A percentile compares a stretch with the other conserved stretches of the same genome.
Conservation (phyloP, 2,329 filamentous ascomycete species). For the Hypoxylon rubiginosum region DNA sequence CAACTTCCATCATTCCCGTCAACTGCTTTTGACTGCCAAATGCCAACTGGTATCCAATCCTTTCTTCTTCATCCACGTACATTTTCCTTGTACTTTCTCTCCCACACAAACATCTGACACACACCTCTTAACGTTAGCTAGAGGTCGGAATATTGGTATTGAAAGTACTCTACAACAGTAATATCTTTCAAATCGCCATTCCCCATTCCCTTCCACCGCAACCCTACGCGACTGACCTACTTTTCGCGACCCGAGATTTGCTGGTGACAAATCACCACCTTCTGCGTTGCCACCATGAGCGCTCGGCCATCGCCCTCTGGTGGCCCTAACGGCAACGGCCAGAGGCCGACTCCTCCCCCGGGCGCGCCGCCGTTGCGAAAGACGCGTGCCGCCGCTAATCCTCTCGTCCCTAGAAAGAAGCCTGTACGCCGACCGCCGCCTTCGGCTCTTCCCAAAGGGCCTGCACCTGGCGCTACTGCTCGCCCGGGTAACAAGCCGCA, state of each 20-base stretch:
- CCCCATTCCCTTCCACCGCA: not conserved
- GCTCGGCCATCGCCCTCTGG: constrained; percentile 59
- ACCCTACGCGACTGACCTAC: not conserved
- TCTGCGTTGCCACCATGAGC: constrained; percentile 53
- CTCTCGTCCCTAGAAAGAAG: constrained; percentile 73
- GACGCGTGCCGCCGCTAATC: constrained; percentile 68
- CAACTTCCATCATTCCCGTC: constrained; percentile 29
- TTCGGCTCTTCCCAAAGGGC: constrained; percentile 47
- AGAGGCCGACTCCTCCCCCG: constrained; percentile 61
- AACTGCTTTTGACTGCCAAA: not conserved
- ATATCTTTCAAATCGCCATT: not conserved
- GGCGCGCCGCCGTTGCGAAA: constrained; percentile 58
- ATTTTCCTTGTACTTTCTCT: constrained; percentile 10
- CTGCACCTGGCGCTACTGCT: constrained; percentile 31
- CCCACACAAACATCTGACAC: not conserved
- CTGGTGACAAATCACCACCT: constrained; percentile 14
- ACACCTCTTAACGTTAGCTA: not conserved
- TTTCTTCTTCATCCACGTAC: constrained; percentile 18
- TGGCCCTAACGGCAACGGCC: constrained; percentile 60
- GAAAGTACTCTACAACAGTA: constrained; percentile 12
- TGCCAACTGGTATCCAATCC: not conserved
- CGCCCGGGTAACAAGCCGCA: constrained; percentile 41
- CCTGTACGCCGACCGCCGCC: constrained; percentile 56
- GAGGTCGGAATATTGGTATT: not conserved
- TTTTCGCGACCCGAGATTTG: constrained; percentile 5